Conservation (phyloP, 2,329 filamentous ascomycete species). For the Dothistroma septosporum region DNA sequence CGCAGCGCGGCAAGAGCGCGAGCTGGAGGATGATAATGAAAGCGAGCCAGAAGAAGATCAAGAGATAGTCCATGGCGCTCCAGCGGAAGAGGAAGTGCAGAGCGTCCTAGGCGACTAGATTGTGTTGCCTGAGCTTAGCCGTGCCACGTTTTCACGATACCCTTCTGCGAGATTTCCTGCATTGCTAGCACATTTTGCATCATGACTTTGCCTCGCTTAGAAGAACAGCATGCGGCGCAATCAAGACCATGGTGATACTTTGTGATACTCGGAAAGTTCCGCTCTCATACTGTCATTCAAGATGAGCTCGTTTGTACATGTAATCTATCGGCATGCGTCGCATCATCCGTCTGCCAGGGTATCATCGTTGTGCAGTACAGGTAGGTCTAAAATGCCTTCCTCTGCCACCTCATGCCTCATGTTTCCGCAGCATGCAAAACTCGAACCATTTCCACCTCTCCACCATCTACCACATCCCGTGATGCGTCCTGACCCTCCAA, state of each 20-base stretch:
- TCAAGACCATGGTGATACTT: background rate
- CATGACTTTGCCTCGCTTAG: background rate
- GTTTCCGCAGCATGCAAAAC: no score
- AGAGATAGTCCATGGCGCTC: slow-evolving; percentile 35
- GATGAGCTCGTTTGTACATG: background rate
- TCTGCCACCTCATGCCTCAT: no score
- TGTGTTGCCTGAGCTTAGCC: background rate
- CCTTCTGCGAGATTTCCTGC: slow-evolving; percentile 1
- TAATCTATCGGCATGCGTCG: background rate
- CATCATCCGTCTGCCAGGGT: background rate
- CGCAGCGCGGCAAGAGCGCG: slow-evolving; percentile 27
- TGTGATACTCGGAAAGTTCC: no score
- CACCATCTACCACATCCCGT: slow-evolving; percentile 12
- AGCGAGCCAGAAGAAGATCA: slow-evolving; percentile 26
- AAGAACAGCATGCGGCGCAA: background rate
- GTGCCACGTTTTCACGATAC: background rate
- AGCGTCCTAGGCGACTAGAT: slow-evolving; percentile 40
- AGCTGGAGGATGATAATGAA: slow-evolving; percentile 36
- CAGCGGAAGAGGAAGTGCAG: slow-evolving; percentile 43
- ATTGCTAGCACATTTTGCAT: background rate
- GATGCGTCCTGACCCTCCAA: slow-evolving; percentile 38
- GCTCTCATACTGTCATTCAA: background rate
- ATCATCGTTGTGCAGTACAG: no score
- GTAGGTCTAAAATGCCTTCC: no score
- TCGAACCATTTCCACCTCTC: background rate